A percentile compares a stretch with the other conserved stretches of the same genome.
Evolutionary conservation across 2,329 filamentous ascomycete genomes (phyloP).

Genomic region (Nannizzia gypsea): DNA sequence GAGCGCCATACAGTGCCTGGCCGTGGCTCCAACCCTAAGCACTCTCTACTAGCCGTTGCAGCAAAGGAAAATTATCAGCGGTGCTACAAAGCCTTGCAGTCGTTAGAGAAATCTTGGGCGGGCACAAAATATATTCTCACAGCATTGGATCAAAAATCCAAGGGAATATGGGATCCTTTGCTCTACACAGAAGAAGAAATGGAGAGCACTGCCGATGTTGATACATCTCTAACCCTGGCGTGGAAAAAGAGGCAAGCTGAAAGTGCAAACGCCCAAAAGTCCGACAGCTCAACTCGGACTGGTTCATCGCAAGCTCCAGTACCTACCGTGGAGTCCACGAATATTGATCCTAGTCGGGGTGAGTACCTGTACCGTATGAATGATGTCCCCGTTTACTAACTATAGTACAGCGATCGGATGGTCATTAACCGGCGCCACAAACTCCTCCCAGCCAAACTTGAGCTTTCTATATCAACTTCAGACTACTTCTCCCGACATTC

Average conservation of each 20-base stretch:
- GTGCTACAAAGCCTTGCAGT: slow-evolving; percentile 72
- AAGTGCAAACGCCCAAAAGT: background rate
- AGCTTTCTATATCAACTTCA: slow-evolving; percentile 65
- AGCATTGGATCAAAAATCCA: slow-evolving; percentile 74
- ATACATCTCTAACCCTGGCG: slow-evolving; percentile 43
- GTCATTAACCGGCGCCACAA: slow-evolving; percentile 77
- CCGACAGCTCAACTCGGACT: background rate
- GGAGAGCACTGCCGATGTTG: slow-evolving; percentile 53
- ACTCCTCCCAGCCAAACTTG: slow-evolving; percentile 71
- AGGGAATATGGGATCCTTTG: slow-evolving; percentile 68
- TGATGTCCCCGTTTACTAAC: slow-evolving; percentile 24
- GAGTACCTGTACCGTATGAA: slow-evolving; percentile 24
- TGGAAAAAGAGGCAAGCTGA: slow-evolving; percentile 19
- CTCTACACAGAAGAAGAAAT: slow-evolving; percentile 61
- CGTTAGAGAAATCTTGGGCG: slow-evolving; percentile 74
- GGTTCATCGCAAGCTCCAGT: background rate
- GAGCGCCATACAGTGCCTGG: slow-evolving; percentile 20
- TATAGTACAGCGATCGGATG: slow-evolving; percentile 57
- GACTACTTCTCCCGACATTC: slow-evolving; percentile 21
- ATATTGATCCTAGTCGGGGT: slow-evolving; percentile 4
- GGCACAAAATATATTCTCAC: slow-evolving; percentile 79
- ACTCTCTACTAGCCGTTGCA: slow-evolving; percentile 65
- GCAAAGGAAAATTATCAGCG: slow-evolving; percentile 79
- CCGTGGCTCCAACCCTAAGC: slow-evolving; percentile 42
- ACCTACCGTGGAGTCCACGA: slow-evolving; percentile 17